These are phyloP conservation scores for Fusarium chlamydosporum DNA, from an alignment of 2,329 filamentous ascomycete species.

Conservation along the genomic window DNA sequence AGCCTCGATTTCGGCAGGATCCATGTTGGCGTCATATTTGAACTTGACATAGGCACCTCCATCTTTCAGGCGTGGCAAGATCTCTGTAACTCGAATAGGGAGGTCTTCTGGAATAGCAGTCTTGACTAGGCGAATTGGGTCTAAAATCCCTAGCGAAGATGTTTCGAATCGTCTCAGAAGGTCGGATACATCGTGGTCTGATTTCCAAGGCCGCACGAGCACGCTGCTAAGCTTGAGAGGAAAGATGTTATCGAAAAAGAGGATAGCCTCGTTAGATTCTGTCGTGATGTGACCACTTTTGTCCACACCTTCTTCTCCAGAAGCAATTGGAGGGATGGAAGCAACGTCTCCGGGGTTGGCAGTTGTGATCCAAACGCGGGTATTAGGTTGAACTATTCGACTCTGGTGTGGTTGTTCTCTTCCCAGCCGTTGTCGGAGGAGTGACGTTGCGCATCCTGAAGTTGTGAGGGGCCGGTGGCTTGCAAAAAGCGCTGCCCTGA, in stretches of 20 bases:
- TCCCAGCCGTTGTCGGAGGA: slow-evolving; percentile 25
- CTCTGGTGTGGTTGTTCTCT: background rate
- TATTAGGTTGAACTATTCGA: slow-evolving; percentile 1
- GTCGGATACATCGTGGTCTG: slow-evolving; percentile 64
- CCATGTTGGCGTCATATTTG: slow-evolving; percentile 61
- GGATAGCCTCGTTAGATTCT: slow-evolving; percentile 80
- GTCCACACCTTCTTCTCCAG: slow-evolving; percentile 64
- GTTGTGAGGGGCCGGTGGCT: slow-evolving; percentile 42
- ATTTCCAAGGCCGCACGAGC: slow-evolving; percentile 63
- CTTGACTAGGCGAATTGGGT: slow-evolving; percentile 68
- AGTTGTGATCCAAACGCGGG: slow-evolving; percentile 49
- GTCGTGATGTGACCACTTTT: slow-evolving; percentile 87
- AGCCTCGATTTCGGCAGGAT: slow-evolving; percentile 62
- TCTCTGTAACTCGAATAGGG: slow-evolving; percentile 80
- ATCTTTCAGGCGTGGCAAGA: slow-evolving; percentile 88
- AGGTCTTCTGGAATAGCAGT: slow-evolving; percentile 74
- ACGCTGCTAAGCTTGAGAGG: slow-evolving; percentile 76
- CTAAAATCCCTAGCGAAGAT: slow-evolving; percentile 64
- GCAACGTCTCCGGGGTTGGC: slow-evolving; percentile 33
- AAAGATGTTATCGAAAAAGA: slow-evolving; percentile 94
- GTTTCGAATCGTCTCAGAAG: slow-evolving; percentile 67
- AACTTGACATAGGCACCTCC: slow-evolving; percentile 96
- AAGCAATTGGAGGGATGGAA: slow-evolving; percentile 21
- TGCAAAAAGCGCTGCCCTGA: slow-evolving; percentile 45
- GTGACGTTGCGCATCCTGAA: slow-evolving; percentile 28